Conservation (phyloP, 768 basidiomycete genomes). For the Chlorophyllum brunneum region DNA sequence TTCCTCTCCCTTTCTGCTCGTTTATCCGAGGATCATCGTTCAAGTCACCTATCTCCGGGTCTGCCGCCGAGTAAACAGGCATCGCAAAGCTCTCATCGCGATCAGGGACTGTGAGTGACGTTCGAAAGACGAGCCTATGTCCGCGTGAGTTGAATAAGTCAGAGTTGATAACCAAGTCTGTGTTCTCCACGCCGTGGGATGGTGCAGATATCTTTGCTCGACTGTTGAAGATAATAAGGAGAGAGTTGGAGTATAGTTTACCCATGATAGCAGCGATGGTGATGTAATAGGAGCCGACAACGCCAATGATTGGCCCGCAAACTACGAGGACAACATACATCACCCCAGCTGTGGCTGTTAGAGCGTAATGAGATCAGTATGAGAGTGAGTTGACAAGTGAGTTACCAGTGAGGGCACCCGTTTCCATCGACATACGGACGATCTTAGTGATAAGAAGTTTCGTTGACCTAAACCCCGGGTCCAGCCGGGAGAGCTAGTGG, state of each 20-base stretch:
- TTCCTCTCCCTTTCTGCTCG: neutral
- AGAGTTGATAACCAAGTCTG: neutral
- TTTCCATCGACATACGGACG: conserved; percentile 31
- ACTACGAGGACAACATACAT: conserved; percentile 26
- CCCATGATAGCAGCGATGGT: conserved; percentile 29
- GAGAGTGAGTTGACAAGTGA: neutral
- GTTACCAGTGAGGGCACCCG: conserved; percentile 30
- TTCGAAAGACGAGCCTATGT: conserved; percentile 3
- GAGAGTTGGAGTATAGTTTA: conserved; percentile 32
- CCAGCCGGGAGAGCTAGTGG: conserved; percentile 21
- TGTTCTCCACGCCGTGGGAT: neutral
- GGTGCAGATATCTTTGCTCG: conserved; percentile 12
- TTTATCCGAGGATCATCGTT: neutral
- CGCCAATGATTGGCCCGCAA: conserved; percentile 21
- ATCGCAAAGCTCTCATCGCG: neutral
- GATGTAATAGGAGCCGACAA: conserved; percentile 26
- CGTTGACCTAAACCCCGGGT: conserved; percentile 23
- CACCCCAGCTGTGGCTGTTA: conserved; percentile 26
- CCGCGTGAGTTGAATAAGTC: neutral
- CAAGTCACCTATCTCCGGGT: neutral
- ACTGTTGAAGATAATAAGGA: conserved; percentile 30
- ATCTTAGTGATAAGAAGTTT: conserved; percentile 25
- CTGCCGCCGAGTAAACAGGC: neutral
- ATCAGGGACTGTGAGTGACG: neutral
- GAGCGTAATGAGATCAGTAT: neutral